Percentiles rank a stretch among this genome's conserved stretches.
Conservation (phyloP, 2,329 filamentous ascomycete genomes). For the Botrytis sinoallii region DNA sequence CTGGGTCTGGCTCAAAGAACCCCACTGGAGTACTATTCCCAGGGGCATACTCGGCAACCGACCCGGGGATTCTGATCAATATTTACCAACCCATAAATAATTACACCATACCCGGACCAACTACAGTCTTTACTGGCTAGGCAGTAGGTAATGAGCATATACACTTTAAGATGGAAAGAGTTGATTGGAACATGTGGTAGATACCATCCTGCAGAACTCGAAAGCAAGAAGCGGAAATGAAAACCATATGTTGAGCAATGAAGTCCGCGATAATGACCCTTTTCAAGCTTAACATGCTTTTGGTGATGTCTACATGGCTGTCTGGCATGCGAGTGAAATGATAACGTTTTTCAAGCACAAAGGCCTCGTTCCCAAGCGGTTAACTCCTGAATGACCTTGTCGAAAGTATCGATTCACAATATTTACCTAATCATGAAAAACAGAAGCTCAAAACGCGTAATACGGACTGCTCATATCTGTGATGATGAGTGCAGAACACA, state of each 20-base stretch:
- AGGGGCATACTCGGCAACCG: slow-evolving; percentile 28
- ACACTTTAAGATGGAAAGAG: neutral
- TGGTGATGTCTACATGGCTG: neutral
- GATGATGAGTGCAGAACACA: neutral
- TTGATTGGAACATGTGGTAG: neutral
- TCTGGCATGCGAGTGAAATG: neutral
- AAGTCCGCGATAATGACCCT: neutral
- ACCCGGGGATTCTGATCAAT: slow-evolving; percentile 49
- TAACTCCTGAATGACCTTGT: neutral
- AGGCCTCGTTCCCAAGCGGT: neutral
- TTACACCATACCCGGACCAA: slow-evolving; percentile 37
- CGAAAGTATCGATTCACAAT: neutral
- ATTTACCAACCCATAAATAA: slow-evolving; percentile 37
- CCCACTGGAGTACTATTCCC: slow-evolving; percentile 9
- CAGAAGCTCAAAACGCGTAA: neutral
- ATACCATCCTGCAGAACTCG: neutral
- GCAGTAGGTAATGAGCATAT: neutral
- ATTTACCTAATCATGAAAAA: neutral
- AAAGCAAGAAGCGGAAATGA: neutral
- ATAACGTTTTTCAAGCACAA: neutral
- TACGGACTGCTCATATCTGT: neutral
- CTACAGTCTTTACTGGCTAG: slow-evolving; percentile 23
- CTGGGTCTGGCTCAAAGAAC: slow-evolving; percentile 3
- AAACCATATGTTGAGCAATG: neutral
- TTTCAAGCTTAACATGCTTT: neutral